Conservation (phyloP, 2,329 filamentous ascomycete genomes). For the Sordariomycetes sp. region DNA sequence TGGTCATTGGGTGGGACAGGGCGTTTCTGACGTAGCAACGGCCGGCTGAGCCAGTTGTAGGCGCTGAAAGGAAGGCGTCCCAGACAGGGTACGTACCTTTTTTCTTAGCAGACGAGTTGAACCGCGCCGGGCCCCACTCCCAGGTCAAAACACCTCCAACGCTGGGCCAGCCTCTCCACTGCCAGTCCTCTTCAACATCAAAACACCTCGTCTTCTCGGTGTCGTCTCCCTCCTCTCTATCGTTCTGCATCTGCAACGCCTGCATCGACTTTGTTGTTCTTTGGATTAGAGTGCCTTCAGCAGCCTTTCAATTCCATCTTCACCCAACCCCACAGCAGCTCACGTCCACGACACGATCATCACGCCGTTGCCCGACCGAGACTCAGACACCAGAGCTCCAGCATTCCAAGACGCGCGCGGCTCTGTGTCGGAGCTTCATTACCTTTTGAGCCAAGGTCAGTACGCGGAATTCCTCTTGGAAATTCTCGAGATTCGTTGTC, state of each 20-base stretch:
- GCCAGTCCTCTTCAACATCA: slow-evolving; percentile 5
- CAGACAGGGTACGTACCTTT: slow-evolving; percentile 3
- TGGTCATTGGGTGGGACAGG: background rate
- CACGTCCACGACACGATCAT: background rate
- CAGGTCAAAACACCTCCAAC: slow-evolving; percentile 10
- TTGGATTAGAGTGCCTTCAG: too few relatives aligned
- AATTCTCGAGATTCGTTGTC: slow-evolving; percentile 21
- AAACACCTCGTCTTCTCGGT: slow-evolving; percentile 8
- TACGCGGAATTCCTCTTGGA: slow-evolving; percentile 15
- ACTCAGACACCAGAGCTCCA: slow-evolving; percentile 6
- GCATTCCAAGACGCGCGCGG: slow-evolving; percentile 23
- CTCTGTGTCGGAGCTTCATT: slow-evolving; percentile 21
- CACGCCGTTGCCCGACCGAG: background rate
- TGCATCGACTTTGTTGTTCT: background rate
- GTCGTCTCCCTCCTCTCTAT: slow-evolving; percentile 7
- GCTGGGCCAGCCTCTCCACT: slow-evolving; percentile 6
- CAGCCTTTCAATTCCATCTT: too few relatives aligned
- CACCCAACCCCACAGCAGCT: background rate
- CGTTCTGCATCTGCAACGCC: slow-evolving; percentile 1
- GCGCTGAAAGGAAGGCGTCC: too few relatives aligned
- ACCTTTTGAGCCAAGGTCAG: slow-evolving; percentile 25
- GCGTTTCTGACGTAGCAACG: slow-evolving; percentile 3
- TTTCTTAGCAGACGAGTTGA: too few relatives aligned
- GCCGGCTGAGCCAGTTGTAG: background rate
- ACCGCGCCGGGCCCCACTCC: too few relatives aligned